phyloP scores from a whole-genome alignment of 176 grass and related monocot species.

The Rhynchospora tenuis region DNA sequence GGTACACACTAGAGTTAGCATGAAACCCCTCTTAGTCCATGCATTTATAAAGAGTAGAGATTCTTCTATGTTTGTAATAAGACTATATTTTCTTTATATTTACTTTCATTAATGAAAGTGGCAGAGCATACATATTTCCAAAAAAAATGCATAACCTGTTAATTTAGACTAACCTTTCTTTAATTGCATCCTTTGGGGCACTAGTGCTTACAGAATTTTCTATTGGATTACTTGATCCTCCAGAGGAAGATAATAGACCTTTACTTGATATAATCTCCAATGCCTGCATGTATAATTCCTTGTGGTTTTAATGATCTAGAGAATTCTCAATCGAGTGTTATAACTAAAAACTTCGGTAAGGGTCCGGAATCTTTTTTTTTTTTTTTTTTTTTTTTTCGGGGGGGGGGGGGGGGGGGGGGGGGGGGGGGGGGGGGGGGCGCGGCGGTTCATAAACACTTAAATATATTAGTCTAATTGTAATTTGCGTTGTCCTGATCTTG shows the following conservation, averaged over 20 bases:
- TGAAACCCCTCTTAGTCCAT: no score
- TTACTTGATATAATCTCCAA: slow-evolving; percentile 51
- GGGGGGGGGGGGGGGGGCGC: no score
- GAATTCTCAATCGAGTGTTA: neutral
- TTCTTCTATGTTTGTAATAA: no score
- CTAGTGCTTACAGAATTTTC: neutral
- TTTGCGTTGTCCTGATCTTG: neutral
- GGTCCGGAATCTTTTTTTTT: neutral
- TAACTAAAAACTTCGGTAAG: neutral
- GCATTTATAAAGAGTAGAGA: no score
- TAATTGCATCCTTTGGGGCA: slow-evolving; percentile 10
- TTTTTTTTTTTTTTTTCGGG: no score
- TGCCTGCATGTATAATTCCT: slow-evolving; percentile 21
- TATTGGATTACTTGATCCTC: slow-evolving; percentile 18
- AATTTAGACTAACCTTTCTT: slow-evolving; percentile 9
- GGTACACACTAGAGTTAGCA: no score
- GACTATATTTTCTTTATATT: no score
- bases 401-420: no score
- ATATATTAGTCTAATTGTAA: neutral
- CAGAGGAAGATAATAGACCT: slow-evolving; percentile 41
- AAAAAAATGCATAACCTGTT: neutral
- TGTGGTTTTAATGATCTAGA: neutral
- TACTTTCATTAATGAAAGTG: neutral
- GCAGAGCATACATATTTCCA: neutral
- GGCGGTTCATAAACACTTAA: neutral